Evolutionary conservation across 2,329 filamentous ascomycete genomes (phyloP).

Genomic region (Stagonosporopsis tanaceti): DNA sequence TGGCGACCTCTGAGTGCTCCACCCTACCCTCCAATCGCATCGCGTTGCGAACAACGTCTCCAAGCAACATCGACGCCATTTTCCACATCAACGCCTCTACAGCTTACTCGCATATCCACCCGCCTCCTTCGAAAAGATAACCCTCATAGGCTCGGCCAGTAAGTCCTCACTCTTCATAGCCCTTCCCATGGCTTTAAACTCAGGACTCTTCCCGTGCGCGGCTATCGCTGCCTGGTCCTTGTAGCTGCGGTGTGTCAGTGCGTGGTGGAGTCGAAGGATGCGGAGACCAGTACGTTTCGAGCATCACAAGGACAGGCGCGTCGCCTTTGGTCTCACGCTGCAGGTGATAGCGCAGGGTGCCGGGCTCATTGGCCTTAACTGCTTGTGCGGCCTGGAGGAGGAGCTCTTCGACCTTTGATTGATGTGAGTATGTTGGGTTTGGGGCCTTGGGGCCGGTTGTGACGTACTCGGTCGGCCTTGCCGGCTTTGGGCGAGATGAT

Average conservation of each 20-base stretch:
- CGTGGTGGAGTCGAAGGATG: neutral
- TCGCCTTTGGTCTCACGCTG: conserved; percentile 41
- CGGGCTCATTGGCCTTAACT: conserved; percentile 46
- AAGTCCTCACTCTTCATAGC: conserved; percentile 41
- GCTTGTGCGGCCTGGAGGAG: conserved; percentile 31
- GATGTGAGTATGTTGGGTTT: neutral
- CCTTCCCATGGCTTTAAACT: conserved; percentile 33
- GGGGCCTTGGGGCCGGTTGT: neutral
- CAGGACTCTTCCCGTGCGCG: conserved; percentile 33
- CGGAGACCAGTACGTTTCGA: conserved; percentile 41
- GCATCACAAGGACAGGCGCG: conserved; percentile 38
- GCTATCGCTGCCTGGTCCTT: conserved; percentile 40
- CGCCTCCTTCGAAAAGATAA: conserved; percentile 40
- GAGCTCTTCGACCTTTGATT: conserved; percentile 40
- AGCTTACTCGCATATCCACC: conserved; percentile 33
- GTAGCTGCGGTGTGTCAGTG: conserved; percentile 30
- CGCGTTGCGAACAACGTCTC: neutral
- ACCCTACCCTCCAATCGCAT: neutral
- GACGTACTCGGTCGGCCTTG: conserved; percentile 41
- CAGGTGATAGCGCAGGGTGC: conserved; percentile 44
- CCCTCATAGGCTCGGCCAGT: conserved; percentile 38
- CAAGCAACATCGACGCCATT: neutral
- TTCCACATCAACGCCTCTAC: neutral
- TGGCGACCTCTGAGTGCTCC: neutral
- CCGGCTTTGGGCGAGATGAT: conserved; percentile 42